Evolutionary conservation across 257 asterid genomes (phyloP), one percentile per base, ranked within the genome.

Genomic region (Anisodus acutangulus): DNA sequence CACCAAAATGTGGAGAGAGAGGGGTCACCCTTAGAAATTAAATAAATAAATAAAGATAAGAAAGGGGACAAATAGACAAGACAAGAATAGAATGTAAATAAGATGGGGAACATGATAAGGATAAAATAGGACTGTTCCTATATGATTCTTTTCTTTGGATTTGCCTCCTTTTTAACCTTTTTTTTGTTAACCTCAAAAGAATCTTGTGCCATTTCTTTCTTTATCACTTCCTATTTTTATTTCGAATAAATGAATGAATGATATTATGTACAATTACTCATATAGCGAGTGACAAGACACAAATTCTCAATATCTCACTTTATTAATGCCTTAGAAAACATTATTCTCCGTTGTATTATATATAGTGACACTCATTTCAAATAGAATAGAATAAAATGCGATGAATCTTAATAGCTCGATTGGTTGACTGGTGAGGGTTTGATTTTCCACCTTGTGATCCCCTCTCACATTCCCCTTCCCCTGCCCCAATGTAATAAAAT

Each of bases 41-140:
- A 19, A 69, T 7, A 37, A 59, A 4, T 66, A 68, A 51, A 74
- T 11, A 10, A 7, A 69, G 59, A 69, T 22, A 7, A 68, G 47
- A 13, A 69, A 69, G 82, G 88, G 86, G 88, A 87, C 90, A 85
- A 79, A 63, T 43, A 79, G 91, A 87, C 92, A 88, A 39, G 88
- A 87, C 58, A 84, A 60, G 84, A 85, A 78, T 72, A 83, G 71
- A 88, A 86, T 92, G 91, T 85, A 82, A 79, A 88, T 81, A 79
- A 1, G 47, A 49, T 83, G 69, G 90, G 93, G 85, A 78, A 90
- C 94, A 91, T 60, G 81, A 84, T 86, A 82, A 85, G 86, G 79
- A 83, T 62, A 82, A 68, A 86, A 45, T 60, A 3, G 45, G 22
- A 76, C 8, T 26, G 0, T 37, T 49, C 22, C 74, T 69, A 81